A percentile compares a stretch with the other conserved stretches of the same genome.
phyloP scores from a whole-genome alignment of 768 basidiomycete genomes.

The Amanita pallidorosea region DNA sequence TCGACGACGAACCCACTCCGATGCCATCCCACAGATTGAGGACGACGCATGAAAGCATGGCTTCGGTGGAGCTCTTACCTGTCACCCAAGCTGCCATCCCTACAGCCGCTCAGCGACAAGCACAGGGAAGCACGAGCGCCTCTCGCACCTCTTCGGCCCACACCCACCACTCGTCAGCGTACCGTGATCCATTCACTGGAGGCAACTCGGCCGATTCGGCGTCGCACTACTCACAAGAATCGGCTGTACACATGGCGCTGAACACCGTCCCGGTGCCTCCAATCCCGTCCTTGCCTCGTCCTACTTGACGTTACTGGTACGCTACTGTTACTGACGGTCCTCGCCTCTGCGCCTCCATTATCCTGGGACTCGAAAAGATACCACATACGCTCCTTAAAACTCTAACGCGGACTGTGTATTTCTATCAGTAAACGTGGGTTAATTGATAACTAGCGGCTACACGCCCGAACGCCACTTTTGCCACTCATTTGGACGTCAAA shows the following conservation, averaged over 20 bases:
- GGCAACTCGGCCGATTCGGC: background rate
- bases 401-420: too few species aligned
- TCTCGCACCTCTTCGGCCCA: background rate
- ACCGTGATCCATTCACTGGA: background rate
- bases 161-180: background rate
- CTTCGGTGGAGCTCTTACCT: background rate
- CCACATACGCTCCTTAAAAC: too few species aligned
- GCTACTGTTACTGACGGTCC: too few species aligned
- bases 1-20: background rate
- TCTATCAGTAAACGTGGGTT: too few species aligned
- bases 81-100: background rate
- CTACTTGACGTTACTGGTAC: too few species aligned
- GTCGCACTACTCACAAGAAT: background rate
- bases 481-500: too few species aligned
- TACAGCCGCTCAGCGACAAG: background rate
- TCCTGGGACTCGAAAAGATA: too few species aligned
- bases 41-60: background rate
- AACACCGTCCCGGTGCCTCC: background rate
- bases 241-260: background rate
- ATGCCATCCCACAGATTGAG: background rate
- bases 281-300: background rate
- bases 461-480: too few species aligned
- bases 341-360: too few species aligned
- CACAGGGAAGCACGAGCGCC: background rate
- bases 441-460: too few species aligned